Percentiles rank a stretch among this genome's conserved stretches.
These are phyloP conservation scores for Scheffersomyces parashehatae DNA, from an alignment of 1,139 yeast genomes.

Conservation along the genomic window DNA sequence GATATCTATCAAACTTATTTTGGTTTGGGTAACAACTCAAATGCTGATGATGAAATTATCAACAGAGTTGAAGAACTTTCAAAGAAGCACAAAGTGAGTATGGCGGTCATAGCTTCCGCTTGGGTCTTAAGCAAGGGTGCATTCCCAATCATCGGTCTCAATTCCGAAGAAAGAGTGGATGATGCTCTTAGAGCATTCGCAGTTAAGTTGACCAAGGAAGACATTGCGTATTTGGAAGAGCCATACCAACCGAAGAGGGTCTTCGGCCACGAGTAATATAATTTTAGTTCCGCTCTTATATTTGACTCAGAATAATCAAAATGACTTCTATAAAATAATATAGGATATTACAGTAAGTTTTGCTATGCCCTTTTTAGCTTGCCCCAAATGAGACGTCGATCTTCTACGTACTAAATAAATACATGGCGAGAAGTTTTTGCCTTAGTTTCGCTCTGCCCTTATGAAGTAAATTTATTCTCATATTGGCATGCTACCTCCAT, in stretches of 20 bases:
- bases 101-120: conserved; percentile 56
- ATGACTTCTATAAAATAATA: too few relatives aligned
- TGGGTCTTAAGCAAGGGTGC: conserved; percentile 56
- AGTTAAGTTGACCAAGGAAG: conserved; percentile 46
- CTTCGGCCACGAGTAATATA: neutral
- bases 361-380: too few relatives aligned
- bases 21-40: conserved; percentile 10
- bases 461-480: too few relatives aligned
- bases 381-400: too few relatives aligned
- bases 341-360: too few relatives aligned
- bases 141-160: conserved; percentile 57
- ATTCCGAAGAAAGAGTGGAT: conserved; percentile 48
- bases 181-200: conserved; percentile 51
- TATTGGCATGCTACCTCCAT: too few relatives aligned
- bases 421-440: too few relatives aligned
- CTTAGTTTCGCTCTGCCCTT: too few relatives aligned
- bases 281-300: too few relatives aligned
- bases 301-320: too few relatives aligned
- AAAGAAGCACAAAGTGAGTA: conserved; percentile 40
- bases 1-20: conserved; percentile 12
- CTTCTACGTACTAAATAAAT: too few relatives aligned
- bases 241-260: conserved; percentile 31
- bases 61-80: conserved; percentile 55
- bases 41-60: conserved; percentile 40
- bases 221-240: conserved; percentile 48